These are phyloP conservation scores for Kazachstania martiniae DNA, from an alignment of 805 yeast genomes.

Conservation along the genomic window DNA sequence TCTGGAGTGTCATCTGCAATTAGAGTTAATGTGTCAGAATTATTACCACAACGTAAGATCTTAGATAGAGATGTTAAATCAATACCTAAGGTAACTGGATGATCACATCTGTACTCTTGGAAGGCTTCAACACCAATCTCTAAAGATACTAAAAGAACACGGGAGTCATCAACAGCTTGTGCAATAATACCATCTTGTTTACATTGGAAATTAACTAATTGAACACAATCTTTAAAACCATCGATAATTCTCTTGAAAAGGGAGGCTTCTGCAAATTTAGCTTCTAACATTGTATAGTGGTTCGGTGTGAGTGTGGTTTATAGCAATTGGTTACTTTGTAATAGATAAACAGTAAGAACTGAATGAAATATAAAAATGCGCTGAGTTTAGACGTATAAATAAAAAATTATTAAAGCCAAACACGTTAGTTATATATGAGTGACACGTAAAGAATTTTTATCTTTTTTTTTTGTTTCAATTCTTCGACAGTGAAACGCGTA, in stretches of 20 bases:
- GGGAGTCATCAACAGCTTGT: conserved; percentile 95
- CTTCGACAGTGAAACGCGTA: too few relatives aligned
- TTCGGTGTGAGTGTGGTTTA: too few relatives aligned
- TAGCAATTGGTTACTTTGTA: too few relatives aligned
- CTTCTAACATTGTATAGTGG: conserved; percentile 83
- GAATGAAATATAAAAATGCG: too few relatives aligned
- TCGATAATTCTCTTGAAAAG: conserved; percentile 87
- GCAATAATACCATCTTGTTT: conserved; percentile 90
- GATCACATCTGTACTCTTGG: conserved; percentile 88
- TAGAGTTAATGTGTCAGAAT: conserved; percentile 76
- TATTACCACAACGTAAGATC: conserved; percentile 83
- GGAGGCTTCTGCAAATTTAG: conserved; percentile 88
- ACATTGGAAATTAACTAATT: conserved; percentile 92
- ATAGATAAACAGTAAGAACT: too few relatives aligned
- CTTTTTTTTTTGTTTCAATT: too few relatives aligned
- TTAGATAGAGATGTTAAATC: conserved; percentile 82
- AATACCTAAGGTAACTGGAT: conserved; percentile 82
- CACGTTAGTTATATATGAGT: too few relatives aligned
- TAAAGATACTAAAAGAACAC: conserved; percentile 83
- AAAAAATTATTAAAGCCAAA: too few relatives aligned
- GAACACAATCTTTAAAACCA: conserved; percentile 88
- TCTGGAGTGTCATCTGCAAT: conserved; percentile 87
- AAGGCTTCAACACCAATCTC: conserved; percentile 84
- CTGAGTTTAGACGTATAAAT: too few relatives aligned
- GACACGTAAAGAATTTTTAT: too few relatives aligned